A percentile compares a stretch with the other conserved stretches of the same genome.
phyloP scores from a whole-genome alignment of 768 basidiomycete genomes.

The Boletus insuetus region DNA sequence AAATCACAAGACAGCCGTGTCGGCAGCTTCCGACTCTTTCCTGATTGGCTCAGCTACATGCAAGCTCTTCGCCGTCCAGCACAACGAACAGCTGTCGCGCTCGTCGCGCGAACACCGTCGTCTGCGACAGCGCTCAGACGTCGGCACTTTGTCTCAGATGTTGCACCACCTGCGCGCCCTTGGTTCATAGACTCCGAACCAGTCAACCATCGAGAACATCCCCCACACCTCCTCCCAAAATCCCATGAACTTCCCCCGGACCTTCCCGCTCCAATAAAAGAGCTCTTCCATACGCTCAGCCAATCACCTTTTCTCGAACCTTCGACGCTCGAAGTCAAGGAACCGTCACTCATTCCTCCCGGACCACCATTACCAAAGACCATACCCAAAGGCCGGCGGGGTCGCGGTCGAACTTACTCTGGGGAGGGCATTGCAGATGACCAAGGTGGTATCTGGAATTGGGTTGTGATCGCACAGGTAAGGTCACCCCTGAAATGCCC shows the following conservation, averaged over 20 bases:
- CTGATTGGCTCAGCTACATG: constrained; percentile 16
- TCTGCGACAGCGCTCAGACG: neutral
- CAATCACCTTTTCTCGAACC: constrained; percentile 70
- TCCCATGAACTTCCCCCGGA: constrained; percentile 43
- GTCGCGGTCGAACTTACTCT: constrained; percentile 62
- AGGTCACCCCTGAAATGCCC: neutral
- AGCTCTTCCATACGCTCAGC: constrained; percentile 55
- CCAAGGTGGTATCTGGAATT: constrained; percentile 66
- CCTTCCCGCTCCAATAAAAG: constrained; percentile 49
- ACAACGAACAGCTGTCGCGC: constrained; percentile 2
- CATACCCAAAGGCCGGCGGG: constrained; percentile 58
- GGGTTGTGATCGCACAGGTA: constrained; percentile 75
- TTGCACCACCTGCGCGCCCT: constrained; percentile 32
- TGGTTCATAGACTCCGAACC: constrained; percentile 67
- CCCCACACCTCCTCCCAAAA: constrained; percentile 26
- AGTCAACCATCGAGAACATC: constrained; percentile 10
- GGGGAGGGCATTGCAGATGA: constrained; percentile 59
- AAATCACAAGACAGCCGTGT: constrained; percentile 17
- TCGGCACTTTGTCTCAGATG: constrained; percentile 12
- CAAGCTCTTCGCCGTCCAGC: constrained; percentile 17
- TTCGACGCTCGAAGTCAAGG: constrained; percentile 50
- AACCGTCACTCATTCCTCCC: constrained; percentile 46
- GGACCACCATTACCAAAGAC: constrained; percentile 61
- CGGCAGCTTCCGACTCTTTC: constrained; percentile 17
- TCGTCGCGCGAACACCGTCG: neutral